Evolutionary conservation across 805 yeast genomes (phyloP).

Genomic region (Cyberlindnera xishuangbannaensis): DNA sequence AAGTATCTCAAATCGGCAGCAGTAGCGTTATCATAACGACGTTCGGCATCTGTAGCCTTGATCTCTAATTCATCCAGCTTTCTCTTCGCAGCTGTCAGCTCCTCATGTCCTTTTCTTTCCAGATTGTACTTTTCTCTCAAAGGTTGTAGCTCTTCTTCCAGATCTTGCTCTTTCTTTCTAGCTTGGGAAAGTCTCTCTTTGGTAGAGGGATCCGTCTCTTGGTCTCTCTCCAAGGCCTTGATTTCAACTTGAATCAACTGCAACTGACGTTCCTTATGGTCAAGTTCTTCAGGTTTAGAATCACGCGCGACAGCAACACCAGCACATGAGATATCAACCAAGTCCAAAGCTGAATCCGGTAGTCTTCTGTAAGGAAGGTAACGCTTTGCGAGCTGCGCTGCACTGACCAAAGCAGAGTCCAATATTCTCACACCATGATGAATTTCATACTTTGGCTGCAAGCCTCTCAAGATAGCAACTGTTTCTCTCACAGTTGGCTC

Average conservation of each 20-base stretch:
- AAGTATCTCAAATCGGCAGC: conserved; percentile 96
- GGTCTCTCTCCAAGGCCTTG: conserved; percentile 93
- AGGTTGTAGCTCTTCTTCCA: conserved; percentile 83
- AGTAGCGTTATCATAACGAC: conserved; percentile 89
- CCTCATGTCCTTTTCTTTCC: conserved; percentile 89
- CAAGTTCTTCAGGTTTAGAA: conserved; percentile 95
- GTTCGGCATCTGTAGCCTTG: conserved; percentile 94
- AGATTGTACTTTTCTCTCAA: conserved; percentile 77
- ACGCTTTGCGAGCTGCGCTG: conserved; percentile 91
- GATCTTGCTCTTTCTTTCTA: conserved; percentile 67
- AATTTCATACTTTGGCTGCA: conserved; percentile 90
- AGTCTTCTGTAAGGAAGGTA: conserved; percentile 91
- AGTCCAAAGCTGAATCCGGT: conserved; percentile 96
- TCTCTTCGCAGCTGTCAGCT: conserved; percentile 81
- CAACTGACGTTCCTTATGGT: conserved; percentile 85
- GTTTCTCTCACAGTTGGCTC: conserved; percentile 93
- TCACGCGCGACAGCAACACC: conserved; percentile 97
- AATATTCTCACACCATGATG: conserved; percentile 97
- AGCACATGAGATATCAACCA: conserved; percentile 95
- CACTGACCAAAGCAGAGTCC: conserved; percentile 89
- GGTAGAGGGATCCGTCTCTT: conserved; percentile 75
- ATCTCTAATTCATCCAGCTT: conserved; percentile 87
- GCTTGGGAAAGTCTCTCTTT: conserved; percentile 83
- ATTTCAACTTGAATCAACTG: conserved; percentile 93
- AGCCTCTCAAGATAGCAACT: conserved; percentile 91